Conservation (phyloP, 805 yeast species). For the Debaryomyces tyrocola region DNA sequence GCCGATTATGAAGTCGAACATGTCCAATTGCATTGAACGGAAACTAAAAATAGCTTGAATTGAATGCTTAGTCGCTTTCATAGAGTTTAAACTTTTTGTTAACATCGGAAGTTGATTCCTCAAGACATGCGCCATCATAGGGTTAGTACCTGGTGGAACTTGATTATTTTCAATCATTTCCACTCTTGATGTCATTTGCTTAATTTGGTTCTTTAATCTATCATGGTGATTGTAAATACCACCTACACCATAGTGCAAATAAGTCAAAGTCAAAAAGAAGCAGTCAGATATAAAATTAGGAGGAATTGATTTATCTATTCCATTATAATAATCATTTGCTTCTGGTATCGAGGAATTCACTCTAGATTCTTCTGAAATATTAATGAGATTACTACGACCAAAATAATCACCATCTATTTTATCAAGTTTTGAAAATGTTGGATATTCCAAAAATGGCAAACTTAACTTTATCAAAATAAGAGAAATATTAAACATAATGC, state of each 20-base stretch:
- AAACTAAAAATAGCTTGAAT: conserved; percentile 63
- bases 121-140: conserved; percentile 20
- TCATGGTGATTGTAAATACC: conserved; percentile 63
- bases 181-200: conserved; percentile 50
- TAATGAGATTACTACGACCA: conserved; percentile 52
- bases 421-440: conserved; percentile 63
- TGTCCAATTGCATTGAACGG: conserved; percentile 57
- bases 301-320: conserved; percentile 28
- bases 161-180: conserved; percentile 40
- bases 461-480: conserved; percentile 68
- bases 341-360: conserved; percentile 74
- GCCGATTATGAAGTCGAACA: conserved; percentile 78
- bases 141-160: conserved; percentile 27
- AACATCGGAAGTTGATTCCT: conserved; percentile 50
- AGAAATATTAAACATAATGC: conserved; percentile 77
- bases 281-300: conserved; percentile 88
- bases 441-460: conserved; percentile 75
- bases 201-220: conserved; percentile 49
- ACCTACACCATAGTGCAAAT: conserved; percentile 85
- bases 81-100: conserved; percentile 30
- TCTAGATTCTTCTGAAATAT: conserved; percentile 79
- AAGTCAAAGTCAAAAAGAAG: conserved; percentile 76
- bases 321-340: conserved; percentile 56
- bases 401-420: conserved; percentile 77
- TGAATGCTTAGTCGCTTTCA: conserved; percentile 52